phyloP scores from a whole-genome alignment of 192 early-diverging fungal species.

The Phycomyces blakesleeanus region DNA sequence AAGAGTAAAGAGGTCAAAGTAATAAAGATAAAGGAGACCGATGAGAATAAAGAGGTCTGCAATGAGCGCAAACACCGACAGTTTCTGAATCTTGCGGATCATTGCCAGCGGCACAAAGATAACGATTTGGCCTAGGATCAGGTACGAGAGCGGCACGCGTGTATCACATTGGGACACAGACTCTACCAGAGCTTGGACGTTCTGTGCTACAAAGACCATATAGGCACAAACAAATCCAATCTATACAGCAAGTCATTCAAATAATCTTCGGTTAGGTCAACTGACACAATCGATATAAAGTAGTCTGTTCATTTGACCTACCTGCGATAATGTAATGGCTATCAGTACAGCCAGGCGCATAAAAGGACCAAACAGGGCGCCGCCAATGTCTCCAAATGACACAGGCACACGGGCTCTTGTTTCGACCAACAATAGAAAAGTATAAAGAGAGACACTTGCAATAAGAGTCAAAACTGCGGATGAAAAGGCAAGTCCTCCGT shows the following conservation, averaged over 20 bases:
- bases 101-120: slow-evolving; percentile 82
- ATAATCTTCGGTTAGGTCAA: neutral
- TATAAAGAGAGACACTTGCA: slow-evolving; percentile 58
- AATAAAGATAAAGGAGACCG: slow-evolving; percentile 81
- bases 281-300: neutral
- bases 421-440: slow-evolving; percentile 64
- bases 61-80: slow-evolving; percentile 76
- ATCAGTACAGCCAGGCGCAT: slow-evolving; percentile 57
- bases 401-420: slow-evolving; percentile 56
- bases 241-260: slow-evolving; percentile 28
- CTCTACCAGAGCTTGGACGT: slow-evolving; percentile 73
- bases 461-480: slow-evolving; percentile 49
- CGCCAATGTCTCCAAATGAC: slow-evolving; percentile 67
- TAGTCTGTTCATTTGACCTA: neutral
- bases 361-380: slow-evolving; percentile 55
- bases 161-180: slow-evolving; percentile 66
- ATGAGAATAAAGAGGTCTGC: slow-evolving; percentile 88
- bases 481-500: slow-evolving; percentile 63
- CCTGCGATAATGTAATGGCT: slow-evolving; percentile 43
- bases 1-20: slow-evolving; percentile 68
- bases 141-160: slow-evolving; percentile 34
- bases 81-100: slow-evolving; percentile 85
- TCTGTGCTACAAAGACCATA: slow-evolving; percentile 86
- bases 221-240: slow-evolving; percentile 91
- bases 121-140: slow-evolving; percentile 69